Base-by-base conservation (phyloP, 495 filamentous ascomycete genomes). In the Gamarada debralockiae region DNA sequence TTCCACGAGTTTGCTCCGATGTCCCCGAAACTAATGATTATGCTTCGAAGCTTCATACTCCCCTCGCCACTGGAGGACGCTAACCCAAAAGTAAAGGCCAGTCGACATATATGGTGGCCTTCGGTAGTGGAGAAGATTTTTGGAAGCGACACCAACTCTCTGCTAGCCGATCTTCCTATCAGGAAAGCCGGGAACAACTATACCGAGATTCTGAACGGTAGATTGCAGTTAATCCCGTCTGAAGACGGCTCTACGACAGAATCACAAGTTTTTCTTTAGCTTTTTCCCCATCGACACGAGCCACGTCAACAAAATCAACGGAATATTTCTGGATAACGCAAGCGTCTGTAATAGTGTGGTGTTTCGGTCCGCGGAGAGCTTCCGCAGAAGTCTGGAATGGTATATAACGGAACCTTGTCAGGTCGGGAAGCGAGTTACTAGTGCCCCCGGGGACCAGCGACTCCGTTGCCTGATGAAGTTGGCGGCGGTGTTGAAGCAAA, bases 11-110 rank as follows among this genome's bases (percentile, higher is more conserved):
- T 81, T 54, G 69, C 71, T 3, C 72, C 73, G 3, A 55, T 81
- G n/a, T 73, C 78, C 1, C 74, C 78, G 0, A 70, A 64, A 48
- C 53, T 81, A 10, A 70, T 79, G 57, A 68, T 80, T 20, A 62
- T 81, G 10, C 61, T 79, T 13, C 62, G 78, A 17, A 54, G 48
- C 27, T 13, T 13, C 34, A 0, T 62, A 0, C 38, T 73, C 12
- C 68, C 70, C 8, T n/a, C 58, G 3, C 61, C 63, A 0, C 43
- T 42, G 9, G 60, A 68, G 29, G 65, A 68, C 40, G 33, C 21
- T 9, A 20, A 61, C 37, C 45, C 53, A 1, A 4, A 24, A 1
- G 41, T 60, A 3, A 60, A 23, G 39, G 20, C 22, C n/a, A 1
- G 0, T 3, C 54, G 65, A 2, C 46, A 54, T n/a, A n/a, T n/a